phyloP scores from a whole-genome alignment of 164 flowering plant species.

The Vitis rupestris region DNA sequence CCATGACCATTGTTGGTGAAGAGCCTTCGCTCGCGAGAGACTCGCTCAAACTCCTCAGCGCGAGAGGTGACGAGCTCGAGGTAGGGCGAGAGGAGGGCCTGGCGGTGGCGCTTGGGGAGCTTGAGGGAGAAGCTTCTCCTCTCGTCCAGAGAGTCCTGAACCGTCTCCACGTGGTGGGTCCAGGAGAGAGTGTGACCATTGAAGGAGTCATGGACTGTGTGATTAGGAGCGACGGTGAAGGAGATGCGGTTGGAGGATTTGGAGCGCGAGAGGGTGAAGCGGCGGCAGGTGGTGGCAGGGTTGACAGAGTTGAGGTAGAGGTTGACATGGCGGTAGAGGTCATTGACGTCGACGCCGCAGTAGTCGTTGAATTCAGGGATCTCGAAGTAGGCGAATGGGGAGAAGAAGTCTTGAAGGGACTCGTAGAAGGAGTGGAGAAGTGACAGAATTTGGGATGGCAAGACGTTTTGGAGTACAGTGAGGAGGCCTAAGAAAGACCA shows the following conservation, averaged over 20 bases:
- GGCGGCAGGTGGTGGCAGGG: constrained; percentile 40
- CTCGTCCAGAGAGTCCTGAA: constrained; percentile 63
- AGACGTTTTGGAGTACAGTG: constrained; percentile 63
- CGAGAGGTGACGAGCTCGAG: constrained; percentile 38
- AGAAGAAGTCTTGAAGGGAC: constrained; percentile 53
- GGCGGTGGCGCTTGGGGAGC: constrained; percentile 51
- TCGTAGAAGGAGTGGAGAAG: constrained; percentile 54
- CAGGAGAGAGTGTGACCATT: constrained; percentile 44
- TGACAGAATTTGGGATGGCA: constrained; percentile 58
- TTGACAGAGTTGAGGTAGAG: constrained; percentile 64
- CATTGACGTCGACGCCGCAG: constrained; percentile 60
- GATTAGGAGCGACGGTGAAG: constrained; percentile 58
- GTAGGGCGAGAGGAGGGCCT: constrained; percentile 38
- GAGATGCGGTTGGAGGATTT: constrained; percentile 46
- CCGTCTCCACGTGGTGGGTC: constrained; percentile 73
- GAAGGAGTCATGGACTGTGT: constrained; percentile 54
- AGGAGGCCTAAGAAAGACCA: constrained; percentile 72
- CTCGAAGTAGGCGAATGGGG: constrained; percentile 55
- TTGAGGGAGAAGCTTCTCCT: constrained; percentile 55
- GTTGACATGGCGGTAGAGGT: constrained; percentile 62
- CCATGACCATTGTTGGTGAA: constrained; percentile 57
- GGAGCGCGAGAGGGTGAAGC: constrained; percentile 65
- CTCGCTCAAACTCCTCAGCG: constrained; percentile 54
- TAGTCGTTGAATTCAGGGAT: constrained; percentile 71
- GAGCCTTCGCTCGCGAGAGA: constrained; percentile 54